Evolutionary conservation across 2,329 filamentous ascomycete genomes (phyloP), one percentile per base, ranked within the genome.

Genomic region (Fusarium albosuccineum): DNA sequence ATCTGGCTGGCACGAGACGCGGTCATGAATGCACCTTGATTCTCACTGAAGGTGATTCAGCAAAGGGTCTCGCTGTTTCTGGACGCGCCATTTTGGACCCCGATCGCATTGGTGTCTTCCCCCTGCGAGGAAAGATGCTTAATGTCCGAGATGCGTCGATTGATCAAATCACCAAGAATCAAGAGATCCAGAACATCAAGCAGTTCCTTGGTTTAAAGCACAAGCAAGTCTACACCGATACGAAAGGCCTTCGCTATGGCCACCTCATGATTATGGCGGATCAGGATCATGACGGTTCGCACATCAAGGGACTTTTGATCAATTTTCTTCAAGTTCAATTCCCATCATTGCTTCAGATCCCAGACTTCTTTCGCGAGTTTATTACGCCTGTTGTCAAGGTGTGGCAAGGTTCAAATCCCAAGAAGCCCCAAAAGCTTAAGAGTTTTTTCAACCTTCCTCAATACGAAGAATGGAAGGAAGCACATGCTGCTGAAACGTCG

Each of bases 201-300:
- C 97, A 97, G 75, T 98, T 99, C 81, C 86, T 99, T 57, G 96
- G 96, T 53, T 83, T 99, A 52, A 97, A 99, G 81, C 96, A 99
- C 83, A 99, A 99, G 81, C 92, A 94, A 73, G 86, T 90, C 16
- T 99, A 99, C 78, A 94, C 90, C 2, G 93, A 97, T 71, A 95
- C 93, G 53, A 94, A 92, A 75, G 87, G 91, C 58, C 89, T 99
- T 62, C 93, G 96, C 29, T 99, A 99, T 77, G 96, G 96, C 9
- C 96, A 98, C 80, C 82, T 99, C 67, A 99, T 99, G 96, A 98
- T 99, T 85, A 99, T 99, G 96, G 97, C 96, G 33, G 96, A 99
- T 96, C 96, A 99, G 80, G 96, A 99, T 93, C 94, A 99, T 78
- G 96, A 99, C 77, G 96, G 96, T 70, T 97, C 92, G 83, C 96